Conservation (phyloP, 768 basidiomycete species). For the Psilocybe sp. region DNA sequence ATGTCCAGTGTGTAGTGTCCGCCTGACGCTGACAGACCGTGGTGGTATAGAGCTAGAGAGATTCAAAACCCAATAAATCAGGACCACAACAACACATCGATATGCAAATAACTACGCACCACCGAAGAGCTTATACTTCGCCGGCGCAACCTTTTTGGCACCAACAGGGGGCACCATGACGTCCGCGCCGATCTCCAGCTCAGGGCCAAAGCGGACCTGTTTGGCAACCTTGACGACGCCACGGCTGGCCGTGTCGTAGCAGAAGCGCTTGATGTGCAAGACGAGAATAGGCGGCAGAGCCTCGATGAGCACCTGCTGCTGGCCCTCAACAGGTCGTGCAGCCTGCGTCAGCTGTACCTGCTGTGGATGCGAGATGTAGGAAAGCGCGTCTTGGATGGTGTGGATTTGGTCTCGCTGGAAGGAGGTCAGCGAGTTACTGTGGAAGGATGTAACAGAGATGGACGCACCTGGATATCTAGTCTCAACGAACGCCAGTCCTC, state of each 20-base stretch:
- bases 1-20: slow-evolving; percentile 96
- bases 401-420: slow-evolving; percentile 66
- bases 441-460: background rate
- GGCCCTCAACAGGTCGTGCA: slow-evolving; percentile 65
- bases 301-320: slow-evolving; percentile 66
- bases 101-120: slow-evolving; percentile 40
- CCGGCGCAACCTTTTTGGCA: slow-evolving; percentile 38
- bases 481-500: slow-evolving; percentile 91
- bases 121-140: slow-evolving; percentile 80
- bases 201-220: slow-evolving; percentile 71
- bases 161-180: slow-evolving; percentile 48
- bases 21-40: slow-evolving; percentile 85
- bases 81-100: background rate
- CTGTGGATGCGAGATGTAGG: slow-evolving; percentile 76
- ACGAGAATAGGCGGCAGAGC: slow-evolving; percentile 80
- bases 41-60: slow-evolving; percentile 80
- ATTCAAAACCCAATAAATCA: background rate
- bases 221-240: slow-evolving; percentile 88
- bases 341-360: slow-evolving; percentile 70
- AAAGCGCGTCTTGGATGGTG: slow-evolving; percentile 81
- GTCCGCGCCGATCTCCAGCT: slow-evolving; percentile 76
- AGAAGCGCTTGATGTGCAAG: slow-evolving; percentile 88
- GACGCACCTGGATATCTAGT: slow-evolving; percentile 80
- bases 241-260: slow-evolving; percentile 71
- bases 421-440: slow-evolving; percentile 1